Base-by-base conservation (phyloP, 768 basidiomycete species). In the Asterophora parasitica region DNA sequence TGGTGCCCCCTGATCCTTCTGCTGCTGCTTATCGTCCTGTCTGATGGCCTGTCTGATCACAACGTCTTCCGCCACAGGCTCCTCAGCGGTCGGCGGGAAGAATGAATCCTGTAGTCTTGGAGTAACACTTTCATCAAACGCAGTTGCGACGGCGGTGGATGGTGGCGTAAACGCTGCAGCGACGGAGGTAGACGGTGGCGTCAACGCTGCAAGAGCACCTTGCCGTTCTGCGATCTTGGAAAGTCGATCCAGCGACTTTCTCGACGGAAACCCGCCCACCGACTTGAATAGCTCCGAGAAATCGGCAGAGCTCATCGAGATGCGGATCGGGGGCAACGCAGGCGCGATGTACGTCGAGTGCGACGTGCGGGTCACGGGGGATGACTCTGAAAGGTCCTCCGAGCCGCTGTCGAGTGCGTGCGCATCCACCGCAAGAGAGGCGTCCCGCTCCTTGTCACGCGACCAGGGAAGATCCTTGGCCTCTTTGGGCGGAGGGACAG, bases 291-390 rank as follows among this genome's bases (percentile, higher is more conserved):
- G 65, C 49, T 87, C 85, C 0, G 83, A 80, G 59, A 97, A 93
- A 62, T 95, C 92, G 0, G 81, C 72, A 38, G 82, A 78, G 49
- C 81, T 86, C 69, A 95, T 76, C 12, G 92, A 94, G 63, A 95
- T 86, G n/a, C 89, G 82, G 58, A 95, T 92, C 0, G 90, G 90
- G 2, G 92, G 92, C 23, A 93, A 71, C 3, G 90, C 88, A 32
- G 92, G 92, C 0, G 89, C 87, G 41, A 91, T 88, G 62, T 86
- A 87, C 15, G 90, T 90, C 5, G 86, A 72, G 57, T 77, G 78
- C 7, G 84, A 82, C 9, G 77, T 81, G 35, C 74, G 77, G 60
- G 88, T 79, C 26, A 87, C 78, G 0, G 82, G 78, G 1, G 81
- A 78, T 9, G 79, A 78, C 54, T 85, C 85, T 12, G 68, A 67